Percentiles rank a stretch among this genome's conserved stretches.
phyloP scores from a whole-genome alignment of 305 asterid species.

The Petunia hybrid region DNA sequence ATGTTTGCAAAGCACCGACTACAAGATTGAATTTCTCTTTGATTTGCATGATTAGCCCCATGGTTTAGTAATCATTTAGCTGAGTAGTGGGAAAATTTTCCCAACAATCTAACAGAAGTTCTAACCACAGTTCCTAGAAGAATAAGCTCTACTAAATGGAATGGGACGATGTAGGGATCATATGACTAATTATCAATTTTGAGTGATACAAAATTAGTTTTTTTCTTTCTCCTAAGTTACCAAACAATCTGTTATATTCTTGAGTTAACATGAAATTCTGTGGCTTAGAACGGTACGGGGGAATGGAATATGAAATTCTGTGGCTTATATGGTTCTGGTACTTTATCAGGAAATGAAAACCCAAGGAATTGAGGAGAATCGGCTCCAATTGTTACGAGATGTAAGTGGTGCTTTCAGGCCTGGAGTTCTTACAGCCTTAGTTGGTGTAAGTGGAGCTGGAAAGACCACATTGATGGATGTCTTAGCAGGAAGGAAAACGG shows the following conservation, averaged over 20 bases:
- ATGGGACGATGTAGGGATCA: too few species aligned
- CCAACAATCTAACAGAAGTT: slow-evolving; percentile 1
- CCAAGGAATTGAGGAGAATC: slow-evolving; percentile 72
- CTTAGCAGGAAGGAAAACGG: slow-evolving; percentile 93
- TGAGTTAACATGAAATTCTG: background rate
- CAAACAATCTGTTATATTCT: background rate
- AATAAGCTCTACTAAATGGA: background rate
- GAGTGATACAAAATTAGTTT: too few species aligned
- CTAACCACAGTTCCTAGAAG: background rate
- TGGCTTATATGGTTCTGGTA: background rate
- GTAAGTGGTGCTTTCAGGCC: slow-evolving; percentile 96
- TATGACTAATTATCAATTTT: too few species aligned
- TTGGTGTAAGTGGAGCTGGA: slow-evolving; percentile 98
- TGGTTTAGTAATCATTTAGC: background rate
- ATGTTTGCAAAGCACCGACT: slow-evolving; percentile 10
- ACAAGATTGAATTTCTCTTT: slow-evolving; percentile 1
- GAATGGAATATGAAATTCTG: slow-evolving; percentile 13
- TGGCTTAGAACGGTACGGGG: slow-evolving; percentile 7
- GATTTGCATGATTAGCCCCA: background rate
- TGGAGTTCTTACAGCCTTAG: slow-evolving; percentile 89
- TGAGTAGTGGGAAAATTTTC: slow-evolving; percentile 1
- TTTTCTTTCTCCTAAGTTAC: background rate
- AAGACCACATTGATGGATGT: slow-evolving; percentile 98
- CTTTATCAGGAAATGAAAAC: slow-evolving; percentile 78
- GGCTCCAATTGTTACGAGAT: slow-evolving; percentile 78